Percentiles rank a stretch among this genome's conserved stretches.
phyloP scores from a whole-genome alignment of 306 rosid genomes.

The Prunus padus region DNA sequence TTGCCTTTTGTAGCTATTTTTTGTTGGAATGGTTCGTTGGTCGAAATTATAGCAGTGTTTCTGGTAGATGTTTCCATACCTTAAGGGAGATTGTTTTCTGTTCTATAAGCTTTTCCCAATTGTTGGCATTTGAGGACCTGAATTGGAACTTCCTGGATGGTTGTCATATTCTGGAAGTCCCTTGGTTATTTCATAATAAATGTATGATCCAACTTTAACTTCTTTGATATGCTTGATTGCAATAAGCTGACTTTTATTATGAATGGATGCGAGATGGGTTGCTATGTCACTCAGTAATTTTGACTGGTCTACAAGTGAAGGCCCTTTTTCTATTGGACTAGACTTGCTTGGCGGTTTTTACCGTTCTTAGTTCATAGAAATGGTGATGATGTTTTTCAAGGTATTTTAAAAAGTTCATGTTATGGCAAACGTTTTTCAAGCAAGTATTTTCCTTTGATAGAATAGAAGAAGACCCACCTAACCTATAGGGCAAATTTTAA shows the following conservation, averaged over 20 bases:
- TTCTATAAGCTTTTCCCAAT: conserved; percentile 16
- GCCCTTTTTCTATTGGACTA: too few relatives aligned
- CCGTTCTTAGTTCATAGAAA: too few relatives aligned
- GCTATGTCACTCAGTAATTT: background rate
- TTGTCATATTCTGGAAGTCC: conserved; percentile 8
- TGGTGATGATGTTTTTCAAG: too few relatives aligned
- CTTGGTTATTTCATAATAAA: conserved; percentile 16
- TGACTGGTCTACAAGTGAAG: too few relatives aligned
- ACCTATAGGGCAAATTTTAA: too few relatives aligned
- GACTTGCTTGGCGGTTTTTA: too few relatives aligned
- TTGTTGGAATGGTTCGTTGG: conserved; percentile 30
- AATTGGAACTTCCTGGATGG: conserved; percentile 1
- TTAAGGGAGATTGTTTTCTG: conserved; percentile 33
- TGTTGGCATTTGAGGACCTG: conserved; percentile 21
- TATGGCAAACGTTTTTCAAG: too few relatives aligned
- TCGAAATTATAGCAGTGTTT: conserved; percentile 32
- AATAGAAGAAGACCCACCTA: too few relatives aligned
- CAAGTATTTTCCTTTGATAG: too few relatives aligned
- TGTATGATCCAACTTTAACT: conserved; percentile 9
- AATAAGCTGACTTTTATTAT: background rate
- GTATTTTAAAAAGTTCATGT: too few relatives aligned
- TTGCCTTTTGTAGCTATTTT: conserved; percentile 34
- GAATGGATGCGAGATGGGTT: background rate
- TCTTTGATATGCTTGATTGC: conserved; percentile 1
- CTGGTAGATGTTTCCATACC: conserved; percentile 37